A percentile compares a stretch with the other conserved stretches of the same genome.
Conservation (phyloP, 163 green algal species). For the Prototheca cutis region DNA sequence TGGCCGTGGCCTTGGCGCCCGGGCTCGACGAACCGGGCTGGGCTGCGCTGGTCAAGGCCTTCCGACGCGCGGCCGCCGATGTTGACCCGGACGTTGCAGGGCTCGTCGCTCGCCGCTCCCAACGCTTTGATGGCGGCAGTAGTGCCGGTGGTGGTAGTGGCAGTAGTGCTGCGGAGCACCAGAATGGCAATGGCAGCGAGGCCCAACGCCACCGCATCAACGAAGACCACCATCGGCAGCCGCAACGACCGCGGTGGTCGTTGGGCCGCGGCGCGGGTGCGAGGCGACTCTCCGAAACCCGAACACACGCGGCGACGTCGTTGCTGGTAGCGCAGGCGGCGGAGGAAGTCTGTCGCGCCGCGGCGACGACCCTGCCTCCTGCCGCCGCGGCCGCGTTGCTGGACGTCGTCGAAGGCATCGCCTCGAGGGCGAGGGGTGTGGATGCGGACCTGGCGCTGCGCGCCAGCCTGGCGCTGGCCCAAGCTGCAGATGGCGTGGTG, state of each 20-base stretch:
- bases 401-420: conserved; percentile 38
- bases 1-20: conserved; percentile 36
- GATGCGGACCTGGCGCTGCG: conserved; percentile 60
- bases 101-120: conserved; percentile 29
- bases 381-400: conserved; percentile 29
- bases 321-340: conserved; percentile 68
- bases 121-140: conserved; percentile 13
- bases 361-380: conserved; percentile 28
- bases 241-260: conserved; percentile 5
- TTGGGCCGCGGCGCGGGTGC: conserved; percentile 59
- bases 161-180: neutral
- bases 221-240: conserved; percentile 1
- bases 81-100: conserved; percentile 40
- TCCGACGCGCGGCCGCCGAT: conserved; percentile 39
- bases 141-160: neutral
- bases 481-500: conserved; percentile 36
- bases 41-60: conserved; percentile 29
- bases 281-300: conserved; percentile 54
- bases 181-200: neutral
- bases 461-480: conserved; percentile 47
- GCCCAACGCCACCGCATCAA: neutral
- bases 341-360: conserved; percentile 43
- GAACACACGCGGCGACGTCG: conserved; percentile 59
- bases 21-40: conserved; percentile 32
- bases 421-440: conserved; percentile 32